Conservation (phyloP, 2,329 filamentous ascomycete genomes). For the Sarocladium kiliense region DNA sequence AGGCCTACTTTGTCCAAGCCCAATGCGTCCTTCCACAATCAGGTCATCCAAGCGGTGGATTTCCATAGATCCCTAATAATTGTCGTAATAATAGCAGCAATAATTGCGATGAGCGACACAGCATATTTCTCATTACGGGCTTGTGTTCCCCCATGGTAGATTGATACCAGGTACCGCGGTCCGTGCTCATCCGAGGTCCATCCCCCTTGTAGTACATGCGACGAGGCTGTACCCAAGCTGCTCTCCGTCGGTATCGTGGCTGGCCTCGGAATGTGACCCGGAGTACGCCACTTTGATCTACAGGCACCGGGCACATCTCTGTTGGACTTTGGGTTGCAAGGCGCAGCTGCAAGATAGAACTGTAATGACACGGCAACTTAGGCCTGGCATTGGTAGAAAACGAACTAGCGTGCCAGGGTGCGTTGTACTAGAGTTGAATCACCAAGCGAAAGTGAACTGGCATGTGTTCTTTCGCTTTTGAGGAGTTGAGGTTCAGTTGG, state of each 20-base stretch:
- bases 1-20: too few species aligned
- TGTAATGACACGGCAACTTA: background rate
- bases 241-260: constrained; percentile 1
- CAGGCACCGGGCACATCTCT: background rate
- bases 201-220: background rate
- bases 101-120: background rate
- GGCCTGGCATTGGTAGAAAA: background rate
- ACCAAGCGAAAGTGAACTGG: background rate
- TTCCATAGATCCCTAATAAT: background rate
- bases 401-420: background rate
- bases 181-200: background rate
- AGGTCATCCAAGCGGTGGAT: background rate
- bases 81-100: constrained; percentile 5
- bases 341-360: background rate
- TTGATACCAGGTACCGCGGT: background rate
- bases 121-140: background rate
- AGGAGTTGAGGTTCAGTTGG: background rate
- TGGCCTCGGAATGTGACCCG: constrained; percentile 9
- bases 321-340: background rate
- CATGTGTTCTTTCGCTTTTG: background rate
- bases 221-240: constrained; percentile 1
- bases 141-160: background rate
- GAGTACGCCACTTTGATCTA: constrained; percentile 7
- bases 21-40: background rate
- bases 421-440: background rate